Evolutionary conservation across 225 moss, liverwort and hornwort species (phyloP), one percentile per base, ranked within the genome.

Genomic region (Pleurozium schreberi): DNA sequence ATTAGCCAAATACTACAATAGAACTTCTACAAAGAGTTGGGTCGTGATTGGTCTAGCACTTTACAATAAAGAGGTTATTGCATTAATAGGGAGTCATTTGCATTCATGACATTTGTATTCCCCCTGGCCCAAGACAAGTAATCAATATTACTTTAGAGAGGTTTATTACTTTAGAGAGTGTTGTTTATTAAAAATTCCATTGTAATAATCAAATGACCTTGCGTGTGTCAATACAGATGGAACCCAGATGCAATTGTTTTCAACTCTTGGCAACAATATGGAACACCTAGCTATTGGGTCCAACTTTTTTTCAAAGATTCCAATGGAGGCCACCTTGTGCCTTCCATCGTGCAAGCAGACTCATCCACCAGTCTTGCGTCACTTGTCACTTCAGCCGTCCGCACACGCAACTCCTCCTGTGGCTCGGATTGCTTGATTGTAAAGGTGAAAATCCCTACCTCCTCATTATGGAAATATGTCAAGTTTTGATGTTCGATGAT

Each of bases 241-340:
- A 97, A 95, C 75, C 98, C 98, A 7, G 97, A 97, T 91, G 97
- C 98, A 8, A 94, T 99, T 58, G 98, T 99, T 27, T 99, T 99
- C 90, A 95, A 97, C 89, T 92, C 96, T 31, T 96, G 95, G 96
- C 95, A 93, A 88, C 87, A 93, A 38, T 99, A 99, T 90, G 98
- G 98, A 9, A 99, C 98, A 23, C 98, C 98, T 22, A 96, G 98
- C 90, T 99, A 99, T 40, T 99, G 98, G 98, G 96, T 97, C 4
- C 98, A 99, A 38, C 93, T 68, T 30, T 89, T 99, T 81, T 99
- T 99, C 70, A 96, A 93, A 92, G 81, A 95, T 36, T 97, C 97
- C 36, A 96, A 93, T 26, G 96, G 97, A 16, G 95, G 92, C 47
- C 25, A 60, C 79, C 92, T 99, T 3, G 89, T 99, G 33, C 92